Evolutionary conservation across 202 grass and related monocot genomes (phyloP), one percentile per base, ranked within the genome.

Genomic region (Elaeis oleifera): DNA sequence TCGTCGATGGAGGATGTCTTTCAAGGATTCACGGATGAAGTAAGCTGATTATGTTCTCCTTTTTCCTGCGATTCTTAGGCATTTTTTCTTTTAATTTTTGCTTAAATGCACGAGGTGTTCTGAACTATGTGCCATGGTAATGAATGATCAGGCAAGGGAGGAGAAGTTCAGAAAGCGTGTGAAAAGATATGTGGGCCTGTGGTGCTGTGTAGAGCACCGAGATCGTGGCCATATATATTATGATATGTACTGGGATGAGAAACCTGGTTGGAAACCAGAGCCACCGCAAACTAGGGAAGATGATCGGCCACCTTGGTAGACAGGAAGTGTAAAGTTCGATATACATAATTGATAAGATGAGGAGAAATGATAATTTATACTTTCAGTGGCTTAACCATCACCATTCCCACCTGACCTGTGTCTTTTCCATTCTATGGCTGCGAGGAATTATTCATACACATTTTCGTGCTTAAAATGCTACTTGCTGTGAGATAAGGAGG

Each of bases 181-280:
- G 36, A 44, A 44, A 44, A 44, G 36, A 44, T 44, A 44, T 1
- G 36, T 44, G 36, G 36, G 36, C 36, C 36, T 44, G 36, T 44
- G 36, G 36, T 44, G 36, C 9, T 44, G 36, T 13, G 36, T 44
- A 11, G 11, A 13, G 36, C 2, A 13, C 11, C 36, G 36, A 13
- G 36, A 18, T 16, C 84, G 79, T 53, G 92, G 88, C 24, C 92
- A 97, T 58, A 97, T 97, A 81, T 97, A 97, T 73, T 97, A 97
- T 74, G 84, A 97, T 57, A 92, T 97, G 88, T 92, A 97, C 73
- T 97, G 88, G 88, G 85, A 97, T 69, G 77, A 97, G 61, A 97
- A 92, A 81, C 76, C 84, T 65, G 74, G 82, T 20, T 97, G 88
- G 88, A 89, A 85, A 67, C 92, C 92, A 16, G 82, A 75, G 49